phyloP scores from a whole-genome alignment of 306 rosid species.

The Benincasa hispida region DNA sequence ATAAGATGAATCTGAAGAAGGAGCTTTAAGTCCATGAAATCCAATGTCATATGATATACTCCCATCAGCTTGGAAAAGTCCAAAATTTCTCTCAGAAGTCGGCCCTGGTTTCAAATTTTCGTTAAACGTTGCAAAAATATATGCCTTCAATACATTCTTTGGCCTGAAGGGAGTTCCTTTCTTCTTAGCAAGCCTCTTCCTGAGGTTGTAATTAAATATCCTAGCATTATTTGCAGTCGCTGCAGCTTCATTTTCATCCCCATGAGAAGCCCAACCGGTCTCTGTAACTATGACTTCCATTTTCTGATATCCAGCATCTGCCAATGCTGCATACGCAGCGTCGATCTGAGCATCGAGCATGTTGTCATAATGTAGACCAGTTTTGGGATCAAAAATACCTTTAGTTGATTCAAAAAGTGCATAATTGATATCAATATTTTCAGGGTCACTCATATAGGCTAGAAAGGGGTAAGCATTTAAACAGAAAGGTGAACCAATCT shows the following conservation, averaged over 20 bases:
- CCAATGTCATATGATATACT: constrained; percentile 75
- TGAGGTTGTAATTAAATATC: constrained; percentile 76
- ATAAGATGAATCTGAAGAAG: constrained; percentile 46
- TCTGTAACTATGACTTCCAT: constrained; percentile 92
- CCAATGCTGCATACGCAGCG: constrained; percentile 85
- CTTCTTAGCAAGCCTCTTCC: constrained; percentile 84
- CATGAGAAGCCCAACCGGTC: constrained; percentile 93
- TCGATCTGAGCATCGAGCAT: constrained; percentile 99
- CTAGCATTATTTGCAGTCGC: constrained; percentile 65
- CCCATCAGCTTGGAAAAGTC: constrained; percentile 90
- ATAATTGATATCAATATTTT: constrained; percentile 69
- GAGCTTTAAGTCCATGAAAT: constrained; percentile 65
- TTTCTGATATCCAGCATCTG: constrained; percentile 55
- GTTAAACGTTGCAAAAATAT: constrained; percentile 73
- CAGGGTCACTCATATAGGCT: constrained; percentile 50
- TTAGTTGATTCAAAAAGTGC: constrained; percentile 69
- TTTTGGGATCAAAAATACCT: constrained; percentile 60
- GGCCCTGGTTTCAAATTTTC: constrained; percentile 58
- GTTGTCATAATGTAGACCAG: constrained; percentile 72
- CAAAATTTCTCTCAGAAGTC: constrained; percentile 76
- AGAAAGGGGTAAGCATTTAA: constrained; percentile 83
- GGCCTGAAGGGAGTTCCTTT: constrained; percentile 96
- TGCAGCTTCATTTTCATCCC: constrained; percentile 55
- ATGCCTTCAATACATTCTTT: constrained; percentile 61
- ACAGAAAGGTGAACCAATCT: constrained; percentile 91